A percentile compares a stretch with the other conserved stretches of the same genome.
These are phyloP conservation scores for Podaxis sp. DNA, from an alignment of 768 basidiomycete genomes.

Conservation along the genomic window DNA sequence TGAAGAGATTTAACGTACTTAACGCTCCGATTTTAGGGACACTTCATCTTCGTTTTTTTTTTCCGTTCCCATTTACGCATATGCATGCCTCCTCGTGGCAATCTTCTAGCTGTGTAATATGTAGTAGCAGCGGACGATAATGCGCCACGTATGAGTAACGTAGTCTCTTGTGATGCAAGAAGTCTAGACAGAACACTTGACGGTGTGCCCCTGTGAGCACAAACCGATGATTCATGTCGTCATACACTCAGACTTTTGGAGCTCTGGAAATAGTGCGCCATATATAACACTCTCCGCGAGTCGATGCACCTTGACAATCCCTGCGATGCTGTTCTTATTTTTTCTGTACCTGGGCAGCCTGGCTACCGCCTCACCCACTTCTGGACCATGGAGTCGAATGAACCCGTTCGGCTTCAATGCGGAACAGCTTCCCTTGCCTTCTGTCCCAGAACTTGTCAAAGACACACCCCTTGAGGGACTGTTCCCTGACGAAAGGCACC, in stretches of 20 bases:
- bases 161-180: background rate
- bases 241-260: conserved; percentile 11
- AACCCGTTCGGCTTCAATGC: background rate
- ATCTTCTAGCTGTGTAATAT: background rate
- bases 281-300: background rate
- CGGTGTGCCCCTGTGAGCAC: background rate
- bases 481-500: background rate
- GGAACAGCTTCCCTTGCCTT: background rate
- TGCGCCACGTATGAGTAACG: background rate
- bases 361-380: background rate
- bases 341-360: conserved; percentile 1
- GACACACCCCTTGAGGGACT: background rate
- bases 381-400: conserved; percentile 4
- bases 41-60: background rate
- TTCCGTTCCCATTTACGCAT: background rate
- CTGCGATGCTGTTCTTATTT: background rate
- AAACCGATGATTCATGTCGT: conserved; percentile 3
- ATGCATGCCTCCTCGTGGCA: background rate
- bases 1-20: conserved; percentile 27
- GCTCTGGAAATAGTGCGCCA: background rate
- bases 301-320: background rate
- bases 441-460: background rate
- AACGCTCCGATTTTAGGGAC: background rate
- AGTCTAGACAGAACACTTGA: background rate
- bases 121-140: background rate